A percentile compares a stretch with the other conserved stretches of the same genome.
Evolutionary conservation across 2,329 filamentous ascomycete species (phyloP).

Genomic region (Neonectria coccinea): DNA sequence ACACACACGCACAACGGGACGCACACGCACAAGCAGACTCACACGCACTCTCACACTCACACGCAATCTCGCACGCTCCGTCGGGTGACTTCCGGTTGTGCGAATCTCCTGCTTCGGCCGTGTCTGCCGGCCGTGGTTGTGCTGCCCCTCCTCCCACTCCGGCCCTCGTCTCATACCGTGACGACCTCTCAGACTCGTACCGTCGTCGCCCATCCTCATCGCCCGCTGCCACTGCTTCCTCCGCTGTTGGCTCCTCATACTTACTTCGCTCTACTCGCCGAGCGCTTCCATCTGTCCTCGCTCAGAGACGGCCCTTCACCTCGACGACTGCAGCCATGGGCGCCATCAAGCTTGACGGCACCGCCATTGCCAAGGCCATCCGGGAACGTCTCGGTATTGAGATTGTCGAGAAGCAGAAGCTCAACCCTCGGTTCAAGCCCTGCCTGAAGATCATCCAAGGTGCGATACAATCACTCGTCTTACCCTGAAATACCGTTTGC

Average conservation of each 20-base stretch:
- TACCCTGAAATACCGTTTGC: constrained; percentile 12
- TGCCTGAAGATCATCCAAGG: constrained; percentile 95
- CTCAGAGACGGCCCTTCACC: constrained; percentile 53
- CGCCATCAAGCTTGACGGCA: constrained; percentile 94
- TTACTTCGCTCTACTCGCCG: constrained; percentile 11
- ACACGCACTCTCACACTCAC: constrained; percentile 28
- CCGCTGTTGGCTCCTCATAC: constrained; percentile 29
- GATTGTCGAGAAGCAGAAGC: constrained; percentile 83
- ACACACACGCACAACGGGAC: constrained; percentile 5
- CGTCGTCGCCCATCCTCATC: constrained; percentile 30
- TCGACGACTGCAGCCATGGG: constrained; percentile 76
- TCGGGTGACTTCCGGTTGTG: constrained; percentile 37
- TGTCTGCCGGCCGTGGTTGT: constrained; percentile 36
- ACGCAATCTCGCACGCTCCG: constrained; percentile 30
- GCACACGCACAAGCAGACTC: constrained; percentile 27
- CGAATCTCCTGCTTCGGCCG: constrained; percentile 41
- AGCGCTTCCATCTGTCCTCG: constrained; percentile 16
- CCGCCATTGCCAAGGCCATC: constrained; percentile 91
- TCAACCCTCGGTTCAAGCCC: constrained; percentile 89
- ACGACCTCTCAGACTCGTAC: constrained; percentile 28
- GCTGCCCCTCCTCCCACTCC: constrained; percentile 42
- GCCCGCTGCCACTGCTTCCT: constrained; percentile 24
- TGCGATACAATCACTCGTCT: constrained; percentile 51
- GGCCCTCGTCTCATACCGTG: constrained; percentile 28
- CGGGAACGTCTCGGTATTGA: constrained; percentile 83